phyloP scores from a whole-genome alignment of 148 eudicot genomes.

The Rhododendron molle region DNA sequence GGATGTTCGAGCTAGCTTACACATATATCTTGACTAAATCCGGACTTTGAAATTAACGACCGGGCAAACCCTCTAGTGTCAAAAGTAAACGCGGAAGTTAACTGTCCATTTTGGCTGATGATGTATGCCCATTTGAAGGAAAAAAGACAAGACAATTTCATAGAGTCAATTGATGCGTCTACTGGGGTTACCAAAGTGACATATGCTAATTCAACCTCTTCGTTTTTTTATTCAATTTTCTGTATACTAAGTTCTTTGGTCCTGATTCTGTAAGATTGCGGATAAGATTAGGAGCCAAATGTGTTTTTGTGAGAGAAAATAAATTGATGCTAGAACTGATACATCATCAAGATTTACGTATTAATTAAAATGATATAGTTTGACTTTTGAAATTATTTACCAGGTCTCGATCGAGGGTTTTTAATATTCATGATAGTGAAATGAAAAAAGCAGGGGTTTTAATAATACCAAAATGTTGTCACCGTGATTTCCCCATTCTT shows the following conservation, averaged over 20 bases:
- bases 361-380: not conserved
- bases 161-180: not conserved
- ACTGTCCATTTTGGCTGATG: not conserved
- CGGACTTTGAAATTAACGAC: no score
- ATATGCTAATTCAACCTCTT: not conserved
- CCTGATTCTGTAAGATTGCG: not conserved
- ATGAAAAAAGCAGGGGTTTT: not conserved
- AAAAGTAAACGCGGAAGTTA: no score
- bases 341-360: not conserved
- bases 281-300: not conserved
- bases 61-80: not conserved
- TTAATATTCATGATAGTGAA: not conserved
- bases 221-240: not conserved
- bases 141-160: not conserved
- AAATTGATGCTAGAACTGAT: not conserved
- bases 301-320: not conserved
- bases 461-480: not conserved
- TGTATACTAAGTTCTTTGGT: not conserved
- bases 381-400: not conserved
- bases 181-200: not conserved
- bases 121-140: not conserved
- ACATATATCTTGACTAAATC: not conserved
- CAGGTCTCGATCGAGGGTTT: not conserved
- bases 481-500: not conserved
- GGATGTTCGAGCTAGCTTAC: not conserved